Conservation (phyloP, 2,329 filamentous ascomycete species). For the Alternaria atra region DNA sequence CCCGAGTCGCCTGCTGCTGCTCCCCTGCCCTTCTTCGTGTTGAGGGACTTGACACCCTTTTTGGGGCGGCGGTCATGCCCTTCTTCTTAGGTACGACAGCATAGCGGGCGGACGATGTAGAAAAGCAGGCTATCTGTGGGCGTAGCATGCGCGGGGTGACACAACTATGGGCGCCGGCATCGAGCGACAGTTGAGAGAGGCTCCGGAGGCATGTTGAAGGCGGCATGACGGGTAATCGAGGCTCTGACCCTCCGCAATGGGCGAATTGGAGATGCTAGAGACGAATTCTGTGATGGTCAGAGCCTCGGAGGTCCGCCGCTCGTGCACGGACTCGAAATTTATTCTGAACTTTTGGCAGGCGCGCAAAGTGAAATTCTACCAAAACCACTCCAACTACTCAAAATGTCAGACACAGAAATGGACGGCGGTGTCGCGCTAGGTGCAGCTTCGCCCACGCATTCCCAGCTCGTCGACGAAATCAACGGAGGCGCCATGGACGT, state of each 20-base stretch:
- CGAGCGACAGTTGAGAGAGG: slow-evolving; percentile 44
- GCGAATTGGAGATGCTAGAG: slow-evolving; percentile 30
- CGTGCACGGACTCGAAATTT: slow-evolving; percentile 32
- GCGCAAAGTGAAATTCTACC: slow-evolving; percentile 5
- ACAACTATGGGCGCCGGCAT: slow-evolving; percentile 32
- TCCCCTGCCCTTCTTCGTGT: slow-evolving; percentile 54
- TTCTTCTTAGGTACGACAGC: slow-evolving; percentile 41
- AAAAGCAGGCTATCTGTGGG: slow-evolving; percentile 45
- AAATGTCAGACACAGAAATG: slow-evolving; percentile 45
- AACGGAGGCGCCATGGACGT: slow-evolving; percentile 48
- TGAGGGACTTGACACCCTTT: slow-evolving; percentile 52
- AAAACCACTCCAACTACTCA: neutral
- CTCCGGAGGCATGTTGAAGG: slow-evolving; percentile 44
- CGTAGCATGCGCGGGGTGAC: slow-evolving; percentile 37
- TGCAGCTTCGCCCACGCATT: slow-evolving; percentile 31
- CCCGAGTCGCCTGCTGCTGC: slow-evolving; percentile 53
- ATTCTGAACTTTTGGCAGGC: slow-evolving; percentile 14
- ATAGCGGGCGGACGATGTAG: slow-evolving; percentile 44
- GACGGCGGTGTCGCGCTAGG: slow-evolving; percentile 37
- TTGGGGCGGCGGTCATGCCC: slow-evolving; percentile 38
- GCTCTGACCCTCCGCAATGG: slow-evolving; percentile 40
- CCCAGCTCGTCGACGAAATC: slow-evolving; percentile 42
- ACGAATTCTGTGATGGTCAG: slow-evolving; percentile 24
- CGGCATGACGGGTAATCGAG: slow-evolving; percentile 40
- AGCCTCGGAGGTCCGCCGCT: slow-evolving; percentile 40